phyloP scores from a whole-genome alignment of 2,329 filamentous ascomycete species.

The Trichoderma koningiopsis region DNA sequence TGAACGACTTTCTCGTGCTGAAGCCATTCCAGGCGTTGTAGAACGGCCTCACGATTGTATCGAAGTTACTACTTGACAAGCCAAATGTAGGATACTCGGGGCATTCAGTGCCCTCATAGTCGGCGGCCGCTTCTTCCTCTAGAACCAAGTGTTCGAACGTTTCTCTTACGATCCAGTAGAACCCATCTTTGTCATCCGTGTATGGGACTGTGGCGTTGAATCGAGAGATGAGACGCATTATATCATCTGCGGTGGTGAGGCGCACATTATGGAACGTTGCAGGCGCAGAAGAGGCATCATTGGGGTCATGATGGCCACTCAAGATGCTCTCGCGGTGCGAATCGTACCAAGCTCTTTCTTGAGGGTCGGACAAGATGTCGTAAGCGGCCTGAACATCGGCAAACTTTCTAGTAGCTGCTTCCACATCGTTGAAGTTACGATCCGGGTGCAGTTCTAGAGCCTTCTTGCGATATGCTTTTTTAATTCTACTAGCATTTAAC shows the following conservation, averaged over 20 bases:
- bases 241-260: constrained; percentile 78
- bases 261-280: constrained; percentile 69
- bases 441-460: constrained; percentile 94
- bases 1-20: constrained; percentile 79
- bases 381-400: constrained; percentile 92
- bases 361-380: constrained; percentile 91
- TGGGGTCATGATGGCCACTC: constrained; percentile 58
- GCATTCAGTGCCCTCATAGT: constrained; percentile 63
- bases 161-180: constrained; percentile 77
- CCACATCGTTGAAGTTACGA: constrained; percentile 84
- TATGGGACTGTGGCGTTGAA: constrained; percentile 81
- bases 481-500: constrained; percentile 61
- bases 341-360: constrained; percentile 97
- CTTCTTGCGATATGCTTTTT: constrained; percentile 87
- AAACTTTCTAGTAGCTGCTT: constrained; percentile 80
- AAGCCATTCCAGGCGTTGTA: constrained; percentile 82
- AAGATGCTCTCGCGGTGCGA: constrained; percentile 87
- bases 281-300: constrained; percentile 49
- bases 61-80: constrained; percentile 70
- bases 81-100: constrained; percentile 83
- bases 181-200: constrained; percentile 76
- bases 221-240: constrained; percentile 74
- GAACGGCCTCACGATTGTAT: constrained; percentile 76
- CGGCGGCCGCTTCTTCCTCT: constrained; percentile 76
- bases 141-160: constrained; percentile 78